Evolutionary conservation across 2,329 filamentous ascomycete species (phyloP), one percentile per base, ranked within the genome.

Genomic region (Macrophomina phaseolina): DNA sequence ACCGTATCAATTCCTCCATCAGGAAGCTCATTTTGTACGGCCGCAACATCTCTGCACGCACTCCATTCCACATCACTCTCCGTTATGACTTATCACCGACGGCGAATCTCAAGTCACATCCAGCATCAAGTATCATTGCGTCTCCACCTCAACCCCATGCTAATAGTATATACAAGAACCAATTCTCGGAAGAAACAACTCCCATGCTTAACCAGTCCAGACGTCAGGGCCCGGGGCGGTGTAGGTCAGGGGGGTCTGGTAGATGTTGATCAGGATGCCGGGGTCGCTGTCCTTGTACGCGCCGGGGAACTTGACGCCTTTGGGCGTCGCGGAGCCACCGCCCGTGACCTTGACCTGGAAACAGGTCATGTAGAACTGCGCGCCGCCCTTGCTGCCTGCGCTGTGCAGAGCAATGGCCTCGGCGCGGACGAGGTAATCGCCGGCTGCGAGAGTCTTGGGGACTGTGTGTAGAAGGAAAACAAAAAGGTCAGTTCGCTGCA

Each of bases 351-450:
- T 78, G 63, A 79, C 75, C 72, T 79, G 79, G 32, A 79, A 74
- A 72, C 79, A 82, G 69, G 78, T 77, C 73, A 79, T 78, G 73
- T 83, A 83, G 68, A 82, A 78, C 69, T 83, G 81, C 11, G 81
- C 80, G 52, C 80, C 80, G 56, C 73, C 73, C 23, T 70, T 56
- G 46, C 71, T 66, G 72, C 74, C 68, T n/a, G 76, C 77, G 70
- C 80, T 76, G 69, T 83, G 80, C 6, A 82, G 76, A 45, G 81
- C 80, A 66, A 82, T 80, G 68, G 82, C 79, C 72, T 83, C 81
- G 38, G 76, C 75, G 58, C 81, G 78, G 60, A 82, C 70, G 63
- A 82, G 72, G 70, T 83, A 83, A 9, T 80, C 74, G 32, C 80
- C 81, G 14, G 76, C 76, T 11, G 79, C 76, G 16, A 80, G 73